A percentile compares a stretch with the other conserved stretches of the same genome.
Evolutionary conservation across 805 yeast species (phyloP).

Genomic region (Starmera caribaea): DNA sequence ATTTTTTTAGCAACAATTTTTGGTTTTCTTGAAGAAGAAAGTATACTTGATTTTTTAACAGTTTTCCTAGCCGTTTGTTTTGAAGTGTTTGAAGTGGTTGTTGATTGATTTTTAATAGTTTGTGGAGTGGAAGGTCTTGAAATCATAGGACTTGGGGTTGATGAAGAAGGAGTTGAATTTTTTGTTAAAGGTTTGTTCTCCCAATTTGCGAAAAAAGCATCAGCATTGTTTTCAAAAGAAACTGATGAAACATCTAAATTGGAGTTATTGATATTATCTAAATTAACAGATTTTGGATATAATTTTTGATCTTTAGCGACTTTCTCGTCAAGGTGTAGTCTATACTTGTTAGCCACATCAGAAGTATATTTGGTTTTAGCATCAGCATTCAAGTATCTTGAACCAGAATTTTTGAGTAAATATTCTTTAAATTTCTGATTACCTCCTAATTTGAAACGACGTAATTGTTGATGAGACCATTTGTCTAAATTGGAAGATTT

Average conservation of each 20-base stretch:
- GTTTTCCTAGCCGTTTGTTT: constrained; percentile 21
- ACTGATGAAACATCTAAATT: constrained; percentile 13
- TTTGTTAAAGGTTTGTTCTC: constrained; percentile 57
- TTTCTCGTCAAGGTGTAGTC: constrained; percentile 65
- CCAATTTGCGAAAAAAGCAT: constrained; percentile 90
- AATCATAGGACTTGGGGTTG: constrained; percentile 4
- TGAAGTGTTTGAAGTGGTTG: constrained; percentile 14
- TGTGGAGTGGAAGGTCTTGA: constrained; percentile 19
- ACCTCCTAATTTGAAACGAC: constrained; percentile 92
- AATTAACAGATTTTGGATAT: constrained; percentile 66
- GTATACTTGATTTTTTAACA: constrained; percentile 32
- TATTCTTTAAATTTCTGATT: constrained; percentile 80
- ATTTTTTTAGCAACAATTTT: constrained; percentile 51
- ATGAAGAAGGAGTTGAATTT: constrained; percentile 19
- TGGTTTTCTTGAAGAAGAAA: constrained; percentile 49
- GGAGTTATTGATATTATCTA: constrained; percentile 38
- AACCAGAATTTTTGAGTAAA: constrained; percentile 78
- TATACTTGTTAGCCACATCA: constrained; percentile 69
- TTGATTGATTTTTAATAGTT: constrained; percentile 12
- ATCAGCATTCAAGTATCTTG: constrained; percentile 54
- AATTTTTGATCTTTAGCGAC: constrained; percentile 55
- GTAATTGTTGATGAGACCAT: constrained; percentile 85
- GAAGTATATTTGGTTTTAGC: constrained; percentile 75
- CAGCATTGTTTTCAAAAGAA: constrained; percentile 34
- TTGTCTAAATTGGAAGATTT: constrained; percentile 87